Evolutionary conservation across 2,329 filamentous ascomycete genomes (phyloP), one percentile per base, ranked within the genome.

Genomic region (Ophiostoma australiae): DNA sequence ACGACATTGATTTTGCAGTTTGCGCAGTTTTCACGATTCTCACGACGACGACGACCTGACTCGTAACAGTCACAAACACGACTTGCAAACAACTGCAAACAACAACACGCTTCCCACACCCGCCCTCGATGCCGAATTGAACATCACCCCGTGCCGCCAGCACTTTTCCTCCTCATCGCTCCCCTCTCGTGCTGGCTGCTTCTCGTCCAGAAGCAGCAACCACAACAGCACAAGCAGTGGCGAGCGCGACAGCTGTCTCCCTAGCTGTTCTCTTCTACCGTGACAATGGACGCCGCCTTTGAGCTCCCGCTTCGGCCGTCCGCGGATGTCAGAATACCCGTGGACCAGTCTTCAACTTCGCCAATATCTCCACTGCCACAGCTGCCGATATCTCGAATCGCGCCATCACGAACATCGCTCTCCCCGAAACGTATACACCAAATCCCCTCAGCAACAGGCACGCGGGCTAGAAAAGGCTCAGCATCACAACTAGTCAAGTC

Each of bases 221-320:
- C 44, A n/a, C 66, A 48, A 48, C 37, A 67, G 52, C 39, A 69
- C 41, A 39, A 35, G 71, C 31, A 70, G 68, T 33, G 41, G 69
- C 61, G 61, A 63, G 58, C 44, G 68, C 11, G 35, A 35, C 31
- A n/a, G 41, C 37, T 20, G 20, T 41, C 27, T 58, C 10, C 27
- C 10, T 17, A 13, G 23, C 52, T 27, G 52, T 58, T 58, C 23
- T 63, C 37, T 15, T 27, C n/a, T 13, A n/a, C 33, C 20, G 10
- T 35, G 20, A 66, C 17, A 71, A 77, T 77, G 76, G 76, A 76
- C 70, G 72, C 72, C 8, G 33, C 73, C 0, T 70, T 75, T 69
- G 76, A 75, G 65, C 75, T 76, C 27, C 72, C 74, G 3, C 73
- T 74, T 31, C 73, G 72, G 72, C 70, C 70, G 27, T 71, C 75